Base-by-base conservation (phyloP, 495 filamentous ascomycete species). In the Copromyces sp. region DNA sequence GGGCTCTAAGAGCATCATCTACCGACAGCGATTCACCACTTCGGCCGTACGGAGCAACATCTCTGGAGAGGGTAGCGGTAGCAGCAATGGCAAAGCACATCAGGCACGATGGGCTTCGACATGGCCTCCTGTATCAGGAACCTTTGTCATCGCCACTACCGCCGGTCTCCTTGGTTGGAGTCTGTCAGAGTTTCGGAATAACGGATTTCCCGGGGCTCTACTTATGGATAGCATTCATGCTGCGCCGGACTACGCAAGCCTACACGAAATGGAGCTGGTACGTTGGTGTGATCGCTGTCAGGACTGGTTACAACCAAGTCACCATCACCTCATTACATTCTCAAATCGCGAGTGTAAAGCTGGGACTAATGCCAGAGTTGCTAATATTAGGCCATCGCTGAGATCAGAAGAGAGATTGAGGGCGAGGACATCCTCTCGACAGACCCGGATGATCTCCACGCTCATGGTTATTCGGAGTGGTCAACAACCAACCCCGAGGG, bases 391-490 rank as follows among this genome's bases (percentile, higher is more conserved):
- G 73, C 73, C n/a, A 42, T 75, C 17, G 70, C 73, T 42, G 78
- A 94, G 88, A 90, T 91, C 16, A 82, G 92, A 70, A 77, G 81
- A 69, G 90, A 91, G 78, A 83, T 94, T 70, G 86, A 84, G 14
- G 81, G 80, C 1, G 82, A 83, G 68, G 92, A 94, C 78, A 85
- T 90, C 69, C 89, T 97, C 74, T 94, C 89, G 72, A 94, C 89
- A 2, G 94, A 97, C 73, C 89, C 92, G 37, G 94, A 96, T 29
- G 92, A 95, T 73, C 84, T 97, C 8, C 87, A 88, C 45, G 81
- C 84, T 24, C 94, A 98, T 80, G 94, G 94, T 24, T 97, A 92
- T 79, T 95, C 93, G 12, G 92, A 94, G 81, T 96, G 93, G 93
- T 95, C 92, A 1, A 91, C 92, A 5, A 86, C 90, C 53, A 97